These are phyloP conservation scores for Candida dajiaensis DNA, from an alignment of 805 yeast species.

Conservation along the genomic window DNA sequence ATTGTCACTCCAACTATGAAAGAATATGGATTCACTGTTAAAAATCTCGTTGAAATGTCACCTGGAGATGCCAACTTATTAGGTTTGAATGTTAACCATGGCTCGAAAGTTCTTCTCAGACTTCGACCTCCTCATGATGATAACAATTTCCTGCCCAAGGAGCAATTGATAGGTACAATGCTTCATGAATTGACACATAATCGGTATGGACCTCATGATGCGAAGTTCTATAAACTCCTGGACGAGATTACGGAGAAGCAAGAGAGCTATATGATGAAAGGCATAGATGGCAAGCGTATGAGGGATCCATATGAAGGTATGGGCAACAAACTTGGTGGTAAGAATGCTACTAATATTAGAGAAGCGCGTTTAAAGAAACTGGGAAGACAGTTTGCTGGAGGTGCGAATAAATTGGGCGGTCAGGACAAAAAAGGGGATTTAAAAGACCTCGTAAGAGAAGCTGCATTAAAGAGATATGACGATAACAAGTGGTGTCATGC, in stretches of 20 bases:
- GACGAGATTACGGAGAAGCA: conserved; percentile 43
- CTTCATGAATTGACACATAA: conserved; percentile 88
- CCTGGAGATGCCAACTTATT: conserved; percentile 62
- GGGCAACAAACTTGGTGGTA: conserved; percentile 20
- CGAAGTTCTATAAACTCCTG: conserved; percentile 54
- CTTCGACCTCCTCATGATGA: conserved; percentile 55
- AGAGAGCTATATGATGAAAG: conserved; percentile 36
- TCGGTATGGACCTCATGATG: conserved; percentile 73
- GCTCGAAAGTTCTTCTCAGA: conserved; percentile 66
- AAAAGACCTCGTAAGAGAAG: conserved; percentile 45
- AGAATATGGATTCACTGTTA: conserved; percentile 58
- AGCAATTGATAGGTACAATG: conserved; percentile 72
- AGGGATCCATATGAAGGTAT: conserved; percentile 6
- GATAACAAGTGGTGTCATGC: conserved; percentile 45
- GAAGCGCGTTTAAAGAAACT: conserved; percentile 37
- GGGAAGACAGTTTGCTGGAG: conserved; percentile 22
- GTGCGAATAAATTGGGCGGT: conserved; percentile 13
- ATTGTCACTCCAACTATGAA: conserved; percentile 76
- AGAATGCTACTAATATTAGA: conserved; percentile 22
- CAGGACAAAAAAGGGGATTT: conserved; percentile 17
- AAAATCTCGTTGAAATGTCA: conserved; percentile 68
- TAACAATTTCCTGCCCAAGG: conserved; percentile 50
- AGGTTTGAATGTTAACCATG: conserved; percentile 80
- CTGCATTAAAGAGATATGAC: conserved; percentile 55
- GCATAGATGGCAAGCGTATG: conserved; percentile 13